A percentile compares a stretch with the other conserved stretches of the same genome.
These are phyloP conservation scores for Puccinia triticina DNA, from an alignment of 1,284 basidiomycete genomes.

Conservation along the genomic window DNA sequence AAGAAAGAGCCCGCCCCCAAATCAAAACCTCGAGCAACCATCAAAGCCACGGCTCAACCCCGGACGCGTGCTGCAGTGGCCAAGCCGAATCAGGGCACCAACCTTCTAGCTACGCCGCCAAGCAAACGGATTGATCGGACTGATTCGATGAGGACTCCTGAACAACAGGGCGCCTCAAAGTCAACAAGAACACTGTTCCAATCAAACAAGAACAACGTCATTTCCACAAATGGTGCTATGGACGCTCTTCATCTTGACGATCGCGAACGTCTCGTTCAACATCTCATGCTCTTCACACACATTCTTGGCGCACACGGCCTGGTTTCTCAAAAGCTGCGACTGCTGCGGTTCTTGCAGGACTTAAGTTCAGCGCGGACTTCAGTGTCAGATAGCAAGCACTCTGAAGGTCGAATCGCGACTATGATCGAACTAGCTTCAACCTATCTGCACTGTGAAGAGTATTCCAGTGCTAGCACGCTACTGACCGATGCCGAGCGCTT, in stretches of 20 bases:
- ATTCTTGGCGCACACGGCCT: constrained; percentile 42
- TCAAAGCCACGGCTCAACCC: background rate
- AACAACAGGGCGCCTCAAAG: background rate
- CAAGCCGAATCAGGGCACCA: background rate
- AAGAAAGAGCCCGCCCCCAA: constrained; percentile 13
- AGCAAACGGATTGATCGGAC: background rate
- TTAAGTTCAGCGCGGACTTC: background rate
- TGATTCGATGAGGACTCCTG: constrained; percentile 27
- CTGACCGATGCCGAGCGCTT: constrained; percentile 37
- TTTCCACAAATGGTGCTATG: background rate
- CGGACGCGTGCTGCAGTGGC: constrained; percentile 1
- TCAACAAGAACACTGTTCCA: background rate
- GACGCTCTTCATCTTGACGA: constrained; percentile 29
- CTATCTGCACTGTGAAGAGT: constrained; percentile 45
- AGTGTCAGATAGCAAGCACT: background rate
- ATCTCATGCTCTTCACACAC: constrained; percentile 41
- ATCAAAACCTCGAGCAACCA: constrained; percentile 6
- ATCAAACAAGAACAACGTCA: background rate
- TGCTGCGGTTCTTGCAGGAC: constrained; percentile 26
- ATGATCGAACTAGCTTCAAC: constrained; percentile 45
- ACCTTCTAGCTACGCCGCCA: constrained; percentile 18
- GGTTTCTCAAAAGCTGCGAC: constrained; percentile 26
- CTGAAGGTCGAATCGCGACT: constrained; percentile 15
- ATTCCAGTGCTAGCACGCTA: constrained; percentile 23
- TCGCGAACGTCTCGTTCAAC: constrained; percentile 35